Evolutionary conservation across 2,329 filamentous ascomycete species (phyloP).

Genomic region (Arthroderma sp.): DNA sequence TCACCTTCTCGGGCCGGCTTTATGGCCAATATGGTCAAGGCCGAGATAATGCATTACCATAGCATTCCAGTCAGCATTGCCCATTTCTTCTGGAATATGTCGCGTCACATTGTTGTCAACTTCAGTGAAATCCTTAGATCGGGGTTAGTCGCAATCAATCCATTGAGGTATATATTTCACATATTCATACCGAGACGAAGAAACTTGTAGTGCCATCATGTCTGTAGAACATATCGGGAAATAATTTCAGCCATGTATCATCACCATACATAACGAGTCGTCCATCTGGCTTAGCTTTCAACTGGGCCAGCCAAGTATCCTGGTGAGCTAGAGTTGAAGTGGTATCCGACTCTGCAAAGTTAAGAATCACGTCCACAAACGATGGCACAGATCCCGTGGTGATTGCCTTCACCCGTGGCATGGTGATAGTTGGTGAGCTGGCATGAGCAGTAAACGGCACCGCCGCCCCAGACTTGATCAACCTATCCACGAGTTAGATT

Average conservation of each 20-base stretch:
- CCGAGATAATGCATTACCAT: slow-evolving; percentile 94
- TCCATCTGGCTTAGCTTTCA: slow-evolving; percentile 58
- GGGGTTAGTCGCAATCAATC: slow-evolving; percentile 7
- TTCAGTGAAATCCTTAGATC: slow-evolving; percentile 75
- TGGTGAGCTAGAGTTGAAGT: slow-evolving; percentile 76
- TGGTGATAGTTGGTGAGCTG: slow-evolving; percentile 92
- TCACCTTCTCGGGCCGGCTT: slow-evolving; percentile 74
- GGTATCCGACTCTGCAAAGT: slow-evolving; percentile 88
- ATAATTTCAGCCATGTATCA: slow-evolving; percentile 96
- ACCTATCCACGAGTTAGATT: slow-evolving; percentile 37
- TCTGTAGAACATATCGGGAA: slow-evolving; percentile 75
- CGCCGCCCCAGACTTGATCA: slow-evolving; percentile 72
- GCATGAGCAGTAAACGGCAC: slow-evolving; percentile 93
- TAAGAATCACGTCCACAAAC: slow-evolving; percentile 91
- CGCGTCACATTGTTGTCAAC: slow-evolving; percentile 96
- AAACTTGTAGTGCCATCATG: slow-evolving; percentile 93
- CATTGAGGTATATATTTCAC: background rate
- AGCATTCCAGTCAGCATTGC: slow-evolving; percentile 71
- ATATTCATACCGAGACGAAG: slow-evolving; percentile 72
- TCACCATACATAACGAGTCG: slow-evolving; percentile 92
- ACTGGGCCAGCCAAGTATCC: slow-evolving; percentile 92
- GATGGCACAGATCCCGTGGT: slow-evolving; percentile 97
- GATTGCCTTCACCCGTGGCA: slow-evolving; percentile 94
- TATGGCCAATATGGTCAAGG: slow-evolving; percentile 94
- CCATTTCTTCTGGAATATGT: slow-evolving; percentile 66